Evolutionary conservation across 2,329 filamentous ascomycete species (phyloP), one percentile per base, ranked within the genome.

Genomic region (Aspergillus melleus): DNA sequence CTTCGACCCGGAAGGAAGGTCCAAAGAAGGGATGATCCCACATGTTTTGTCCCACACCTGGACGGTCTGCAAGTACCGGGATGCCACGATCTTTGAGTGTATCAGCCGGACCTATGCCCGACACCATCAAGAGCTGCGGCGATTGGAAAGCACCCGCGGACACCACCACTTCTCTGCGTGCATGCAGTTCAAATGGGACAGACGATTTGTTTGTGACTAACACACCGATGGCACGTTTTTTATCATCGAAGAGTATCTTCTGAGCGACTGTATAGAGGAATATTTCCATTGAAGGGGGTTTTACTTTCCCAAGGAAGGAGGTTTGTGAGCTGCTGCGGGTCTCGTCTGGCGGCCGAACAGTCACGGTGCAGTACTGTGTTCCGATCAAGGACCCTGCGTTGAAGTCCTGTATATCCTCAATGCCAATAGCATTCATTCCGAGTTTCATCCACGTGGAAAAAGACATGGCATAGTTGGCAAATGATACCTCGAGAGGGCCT

Each of bases 141-240:
- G 80, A 78, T 64, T 83, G 81, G 67, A 80, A 82, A 8, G 78
- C 73, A 4, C 83, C 83, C 1, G 77, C 80, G 0, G 80, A 75
- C 6, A 86, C 59, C 51, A 77, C 73, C 12, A 75, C 75, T 64
- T 85, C 83, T 29, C 74, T 73, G 30, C 73, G 78, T 30, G 84
- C 81, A 10, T 72, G 72, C 60, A 85, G 77, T 19, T 47, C 65
- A 77, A 19, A 79, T 69, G 54, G 80, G 75, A 26, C 77, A n/a
- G 65, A 57, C 5, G 72, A 68, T n/a, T 16, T 20, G 32, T 36
- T 2, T 71, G 74, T 39, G 11, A 81, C 77, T 6, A 75, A 75
- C 2, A 86, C 79, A 9, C 81, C 81, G 1, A 69, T 73, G 46
- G 76, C 77, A 10, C 68, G 71, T 6, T 69, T 73, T 32, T 74